Percentiles rank a stretch among this genome's conserved stretches.
These are phyloP conservation scores for Colletotrichum echinochloae DNA, from an alignment of 2,329 filamentous ascomycete species.

Conservation along the genomic window DNA sequence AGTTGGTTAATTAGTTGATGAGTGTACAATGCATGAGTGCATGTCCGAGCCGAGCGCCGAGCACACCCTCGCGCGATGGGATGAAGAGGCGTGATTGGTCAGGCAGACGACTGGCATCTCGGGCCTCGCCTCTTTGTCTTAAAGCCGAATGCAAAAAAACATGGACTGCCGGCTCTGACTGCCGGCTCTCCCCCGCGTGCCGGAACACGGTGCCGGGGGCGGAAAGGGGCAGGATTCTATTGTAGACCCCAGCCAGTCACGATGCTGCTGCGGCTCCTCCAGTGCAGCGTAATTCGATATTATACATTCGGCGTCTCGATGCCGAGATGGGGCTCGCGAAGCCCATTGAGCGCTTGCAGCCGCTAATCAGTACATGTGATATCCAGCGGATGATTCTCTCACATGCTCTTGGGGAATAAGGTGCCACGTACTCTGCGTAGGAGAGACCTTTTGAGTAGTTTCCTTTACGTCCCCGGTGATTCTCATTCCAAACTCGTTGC, in stretches of 20 bases:
- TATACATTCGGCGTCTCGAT: too few species aligned
- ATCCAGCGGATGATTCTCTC: too few species aligned
- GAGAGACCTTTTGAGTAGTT: too few species aligned
- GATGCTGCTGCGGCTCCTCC: not conserved
- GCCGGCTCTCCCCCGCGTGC: conserved; percentile 7
- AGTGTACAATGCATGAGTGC: too few species aligned
- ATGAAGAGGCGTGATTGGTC: conserved; percentile 3
- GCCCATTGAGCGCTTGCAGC: too few species aligned
- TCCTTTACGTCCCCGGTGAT: not conserved
- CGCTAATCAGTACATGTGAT: too few species aligned
- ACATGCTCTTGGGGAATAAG: too few species aligned
- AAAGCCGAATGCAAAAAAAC: conserved; percentile 24
- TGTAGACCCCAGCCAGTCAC: not conserved
- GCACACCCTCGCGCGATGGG: conserved; percentile 19
- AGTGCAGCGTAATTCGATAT: not conserved
- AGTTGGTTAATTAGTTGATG: too few species aligned
- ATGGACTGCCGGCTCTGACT: conserved; percentile 3
- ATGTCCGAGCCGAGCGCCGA: conserved; percentile 33
- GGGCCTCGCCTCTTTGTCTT: conserved; percentile 33
- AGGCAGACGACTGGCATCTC: not conserved
- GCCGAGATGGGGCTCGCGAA: too few species aligned
- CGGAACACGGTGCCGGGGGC: conserved; percentile 11
- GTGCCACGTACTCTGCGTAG: too few species aligned
- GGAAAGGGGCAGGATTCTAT: not conserved
- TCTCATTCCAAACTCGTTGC: conserved; percentile 3